Conservation (phyloP, 2,329 filamentous ascomycete species). For the Cytospora piceicola region DNA sequence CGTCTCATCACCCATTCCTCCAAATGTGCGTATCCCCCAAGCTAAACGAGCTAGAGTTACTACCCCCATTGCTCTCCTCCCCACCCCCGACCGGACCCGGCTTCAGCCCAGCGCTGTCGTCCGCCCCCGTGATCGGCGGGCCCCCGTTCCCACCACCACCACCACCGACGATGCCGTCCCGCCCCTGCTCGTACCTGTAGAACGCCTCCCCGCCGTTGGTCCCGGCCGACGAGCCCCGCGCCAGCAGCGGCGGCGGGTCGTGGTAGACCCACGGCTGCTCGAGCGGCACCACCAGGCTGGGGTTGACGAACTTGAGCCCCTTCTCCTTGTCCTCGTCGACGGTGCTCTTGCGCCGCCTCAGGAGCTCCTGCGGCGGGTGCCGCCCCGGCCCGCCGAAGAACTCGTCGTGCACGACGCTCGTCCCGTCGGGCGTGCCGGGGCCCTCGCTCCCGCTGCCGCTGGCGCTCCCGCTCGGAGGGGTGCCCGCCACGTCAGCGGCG, state of each 20-base stretch:
- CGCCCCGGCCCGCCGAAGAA: constrained; percentile 41
- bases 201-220: constrained; percentile 12
- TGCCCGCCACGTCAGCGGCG: constrained; percentile 52
- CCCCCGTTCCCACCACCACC: neutral
- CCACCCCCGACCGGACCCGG: neutral
- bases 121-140: neutral
- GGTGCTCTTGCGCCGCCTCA: constrained; percentile 62
- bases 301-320: constrained; percentile 74
- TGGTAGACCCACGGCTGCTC: constrained; percentile 71
- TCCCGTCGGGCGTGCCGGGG: neutral
- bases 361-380: constrained; percentile 42
- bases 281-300: constrained; percentile 71
- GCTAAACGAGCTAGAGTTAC: constrained; percentile 49
- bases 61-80: constrained; percentile 38
- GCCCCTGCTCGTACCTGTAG: constrained; percentile 24
- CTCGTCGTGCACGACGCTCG: constrained; percentile 41
- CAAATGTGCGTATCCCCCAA: constrained; percentile 56
- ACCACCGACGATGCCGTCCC: constrained; percentile 21
- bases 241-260: constrained; percentile 51
- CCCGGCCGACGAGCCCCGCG: constrained; percentile 17
- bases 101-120: neutral
- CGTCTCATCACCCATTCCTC: constrained; percentile 40
- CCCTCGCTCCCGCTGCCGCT: constrained; percentile 39
- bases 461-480: constrained; percentile 38
- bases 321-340: constrained; percentile 74